Evolutionary conservation across 2,329 filamentous ascomycete species (phyloP).

Genomic region (Calonectria fujianensis): DNA sequence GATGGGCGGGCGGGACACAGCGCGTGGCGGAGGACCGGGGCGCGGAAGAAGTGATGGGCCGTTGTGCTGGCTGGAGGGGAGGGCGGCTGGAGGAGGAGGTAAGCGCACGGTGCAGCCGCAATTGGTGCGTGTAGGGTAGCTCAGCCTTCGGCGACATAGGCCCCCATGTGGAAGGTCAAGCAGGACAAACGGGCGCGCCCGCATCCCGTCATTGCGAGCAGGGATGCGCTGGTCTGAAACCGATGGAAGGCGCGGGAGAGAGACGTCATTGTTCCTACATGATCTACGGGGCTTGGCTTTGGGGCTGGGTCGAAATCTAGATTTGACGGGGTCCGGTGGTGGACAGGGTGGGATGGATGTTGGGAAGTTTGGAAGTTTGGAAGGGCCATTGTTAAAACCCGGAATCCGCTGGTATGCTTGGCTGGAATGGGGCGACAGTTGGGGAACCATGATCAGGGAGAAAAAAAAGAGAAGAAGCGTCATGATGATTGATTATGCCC

Average conservation of each 20-base stretch:
- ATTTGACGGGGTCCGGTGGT: not conserved
- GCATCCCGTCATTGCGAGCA: not conserved
- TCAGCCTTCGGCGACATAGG: not conserved
- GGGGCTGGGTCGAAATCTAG: not conserved
- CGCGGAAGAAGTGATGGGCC: conserved; percentile 44
- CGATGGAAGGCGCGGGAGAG: not conserved
- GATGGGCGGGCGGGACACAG: conserved; percentile 20
- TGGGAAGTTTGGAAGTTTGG: no score
- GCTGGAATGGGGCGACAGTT: conserved; percentile 22
- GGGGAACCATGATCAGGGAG: conserved; percentile 8
- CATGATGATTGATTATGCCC: not conserved
- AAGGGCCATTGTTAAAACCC: not conserved
- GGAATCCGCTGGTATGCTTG: not conserved
- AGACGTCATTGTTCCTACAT: not conserved
- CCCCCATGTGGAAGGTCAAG: conserved; percentile 4
- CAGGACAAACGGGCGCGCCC: not conserved
- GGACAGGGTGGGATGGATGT: conserved; percentile 5
- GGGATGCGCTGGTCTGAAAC: not conserved
- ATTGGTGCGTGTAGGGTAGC: conserved; percentile 33
- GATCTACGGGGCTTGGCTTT: conserved; percentile 9
- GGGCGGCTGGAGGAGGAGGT: no score
- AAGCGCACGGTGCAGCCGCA: not conserved
- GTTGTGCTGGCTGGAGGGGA: not conserved
- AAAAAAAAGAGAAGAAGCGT: not conserved
- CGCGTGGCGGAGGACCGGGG: conserved; percentile 29